phyloP scores from a whole-genome alignment of 2,329 filamentous ascomycete genomes.

The Coniochaeta prunicola region DNA sequence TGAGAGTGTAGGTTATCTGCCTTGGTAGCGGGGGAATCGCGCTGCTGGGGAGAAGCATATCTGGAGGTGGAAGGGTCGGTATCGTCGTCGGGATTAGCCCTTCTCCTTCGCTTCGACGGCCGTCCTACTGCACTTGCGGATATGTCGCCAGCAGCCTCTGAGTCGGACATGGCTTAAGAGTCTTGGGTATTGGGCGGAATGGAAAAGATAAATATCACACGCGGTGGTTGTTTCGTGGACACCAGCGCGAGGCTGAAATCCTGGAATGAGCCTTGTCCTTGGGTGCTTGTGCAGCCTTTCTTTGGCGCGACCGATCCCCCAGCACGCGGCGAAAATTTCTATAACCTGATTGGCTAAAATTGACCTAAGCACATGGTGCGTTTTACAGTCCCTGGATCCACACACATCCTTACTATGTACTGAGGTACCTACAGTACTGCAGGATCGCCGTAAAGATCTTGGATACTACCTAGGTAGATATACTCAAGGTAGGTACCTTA shows the following conservation, averaged over 20 bases:
- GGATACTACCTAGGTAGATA: too few relatives aligned
- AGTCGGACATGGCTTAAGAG: conserved; percentile 20
- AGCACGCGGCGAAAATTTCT: too few relatives aligned
- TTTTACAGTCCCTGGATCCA: too few relatives aligned
- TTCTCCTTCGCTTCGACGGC: conserved; percentile 32
- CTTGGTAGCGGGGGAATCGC: conserved; percentile 2
- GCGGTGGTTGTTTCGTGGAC: too few relatives aligned
- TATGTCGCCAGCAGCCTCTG: conserved; percentile 13
- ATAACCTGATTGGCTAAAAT: too few relatives aligned
- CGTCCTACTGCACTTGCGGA: conserved; percentile 17
- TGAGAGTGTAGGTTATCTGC: conserved; percentile 7
- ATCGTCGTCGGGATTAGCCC: conserved; percentile 28
- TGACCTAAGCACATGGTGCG: too few relatives aligned
- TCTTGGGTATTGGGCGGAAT: background rate
- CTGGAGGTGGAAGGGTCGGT: conserved; percentile 36
- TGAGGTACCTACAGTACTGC: too few relatives aligned
- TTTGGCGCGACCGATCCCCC: background rate
- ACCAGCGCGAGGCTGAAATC: conserved; percentile 2
- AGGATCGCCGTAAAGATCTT: too few relatives aligned
- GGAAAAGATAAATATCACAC: background rate
- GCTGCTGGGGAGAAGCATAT: conserved; percentile 26
- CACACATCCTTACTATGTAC: too few relatives aligned
- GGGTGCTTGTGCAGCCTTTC: background rate
- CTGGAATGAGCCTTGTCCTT: too few relatives aligned
- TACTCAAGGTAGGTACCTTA: too few relatives aligned